phyloP scores from a whole-genome alignment of 2,329 filamentous ascomycete genomes.

The Hypoxylon sp. region DNA sequence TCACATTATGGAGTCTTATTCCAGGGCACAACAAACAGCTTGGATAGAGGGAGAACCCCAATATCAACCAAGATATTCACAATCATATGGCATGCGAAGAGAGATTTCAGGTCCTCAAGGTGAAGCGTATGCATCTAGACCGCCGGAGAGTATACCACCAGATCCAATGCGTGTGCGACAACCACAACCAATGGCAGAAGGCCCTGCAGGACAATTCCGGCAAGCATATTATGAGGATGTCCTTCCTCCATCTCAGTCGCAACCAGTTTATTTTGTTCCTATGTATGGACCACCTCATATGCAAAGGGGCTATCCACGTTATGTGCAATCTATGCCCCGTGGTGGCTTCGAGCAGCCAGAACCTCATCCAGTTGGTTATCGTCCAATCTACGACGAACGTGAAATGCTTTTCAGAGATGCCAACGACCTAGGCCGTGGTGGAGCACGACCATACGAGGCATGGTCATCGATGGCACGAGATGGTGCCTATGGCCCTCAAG shows the following conservation, averaged over 20 bases:
- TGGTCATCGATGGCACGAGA: neutral
- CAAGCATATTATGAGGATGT: neutral
- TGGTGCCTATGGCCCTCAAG: neutral
- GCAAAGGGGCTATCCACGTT: neutral
- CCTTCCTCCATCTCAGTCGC: neutral
- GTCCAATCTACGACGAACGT: neutral
- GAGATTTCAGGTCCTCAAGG: neutral
- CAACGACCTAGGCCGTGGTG: neutral
- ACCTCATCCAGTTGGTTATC: neutral
- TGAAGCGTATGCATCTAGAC: neutral
- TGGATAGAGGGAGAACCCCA: neutral
- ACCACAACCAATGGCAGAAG: neutral
- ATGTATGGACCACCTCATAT: neutral
- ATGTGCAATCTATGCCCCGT: neutral
- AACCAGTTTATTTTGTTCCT: constrained; percentile 2
- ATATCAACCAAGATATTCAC: neutral
- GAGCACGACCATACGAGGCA: neutral
- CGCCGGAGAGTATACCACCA: neutral
- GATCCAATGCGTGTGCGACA: neutral
- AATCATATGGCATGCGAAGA: constrained; percentile 1
- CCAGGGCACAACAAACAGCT: neutral
- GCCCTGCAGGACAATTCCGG: neutral
- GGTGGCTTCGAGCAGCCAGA: neutral
- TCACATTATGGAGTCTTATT: neutral
- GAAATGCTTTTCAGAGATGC: neutral